phyloP scores from a whole-genome alignment of 306 rosid species.

The Vicia sativa region DNA sequence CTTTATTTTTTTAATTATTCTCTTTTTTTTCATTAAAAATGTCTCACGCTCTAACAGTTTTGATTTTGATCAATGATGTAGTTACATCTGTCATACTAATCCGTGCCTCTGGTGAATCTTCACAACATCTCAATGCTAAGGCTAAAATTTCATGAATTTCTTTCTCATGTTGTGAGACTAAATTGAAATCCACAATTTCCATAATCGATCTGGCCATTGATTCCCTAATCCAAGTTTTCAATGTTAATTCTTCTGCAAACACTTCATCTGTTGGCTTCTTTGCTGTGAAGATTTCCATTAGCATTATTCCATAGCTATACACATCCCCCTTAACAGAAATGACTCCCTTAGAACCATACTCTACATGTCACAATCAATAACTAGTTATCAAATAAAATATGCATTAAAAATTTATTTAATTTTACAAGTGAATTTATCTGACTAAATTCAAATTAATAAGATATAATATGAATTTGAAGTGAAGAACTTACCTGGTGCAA shows the following conservation, averaged over 20 bases:
- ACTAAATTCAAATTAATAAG: not conserved
- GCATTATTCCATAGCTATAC: conserved; percentile 36
- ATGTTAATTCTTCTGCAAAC: conserved; percentile 19
- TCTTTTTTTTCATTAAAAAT: no score
- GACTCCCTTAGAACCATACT: conserved; percentile 35
- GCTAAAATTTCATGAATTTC: not conserved
- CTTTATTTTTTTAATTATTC: no score
- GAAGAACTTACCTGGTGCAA: conserved; percentile 39
- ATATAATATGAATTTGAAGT: not conserved
- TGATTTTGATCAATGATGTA: conserved; percentile 17
- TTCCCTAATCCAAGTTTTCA: conserved; percentile 26
- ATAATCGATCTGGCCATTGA: conserved; percentile 13
- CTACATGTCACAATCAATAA: not conserved
- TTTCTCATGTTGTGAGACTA: conserved; percentile 15
- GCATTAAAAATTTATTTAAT: no score
- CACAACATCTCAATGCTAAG: conserved; percentile 27
- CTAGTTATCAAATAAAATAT: not conserved
- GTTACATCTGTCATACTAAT: conserved; percentile 12
- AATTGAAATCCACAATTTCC: conserved; percentile 33
- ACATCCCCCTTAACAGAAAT: conserved; percentile 37
- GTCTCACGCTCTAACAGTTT: not conserved
- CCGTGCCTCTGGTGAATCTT: conserved; percentile 16
- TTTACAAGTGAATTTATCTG: not conserved
- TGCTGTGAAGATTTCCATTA: conserved; percentile 36
- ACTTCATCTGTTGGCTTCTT: conserved; percentile 36